Evolutionary conservation across 2,329 filamentous ascomycete species (phyloP).

Genomic region (Aspergillus persii): DNA sequence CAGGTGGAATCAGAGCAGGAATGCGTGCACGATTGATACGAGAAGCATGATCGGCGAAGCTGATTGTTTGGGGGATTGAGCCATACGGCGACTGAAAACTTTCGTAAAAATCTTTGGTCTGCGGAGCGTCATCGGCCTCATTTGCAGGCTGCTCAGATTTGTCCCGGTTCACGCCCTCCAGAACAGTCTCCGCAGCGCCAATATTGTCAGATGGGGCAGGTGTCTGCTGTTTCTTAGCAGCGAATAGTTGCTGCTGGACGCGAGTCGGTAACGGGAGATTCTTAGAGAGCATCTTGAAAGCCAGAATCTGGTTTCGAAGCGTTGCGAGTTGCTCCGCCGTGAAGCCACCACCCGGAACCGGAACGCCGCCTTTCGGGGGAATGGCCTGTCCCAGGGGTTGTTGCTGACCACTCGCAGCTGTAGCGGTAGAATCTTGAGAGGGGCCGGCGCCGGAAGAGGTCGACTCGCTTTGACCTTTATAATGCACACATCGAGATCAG

Average conservation of each 20-base stretch:
- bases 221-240: slow-evolving; percentile 47
- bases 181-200: slow-evolving; percentile 30
- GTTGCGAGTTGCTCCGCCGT: slow-evolving; percentile 74
- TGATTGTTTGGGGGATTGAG: slow-evolving; percentile 59
- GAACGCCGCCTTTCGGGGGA: slow-evolving; percentile 30
- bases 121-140: slow-evolving; percentile 22
- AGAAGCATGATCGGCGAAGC: slow-evolving; percentile 74
- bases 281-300: slow-evolving; percentile 86
- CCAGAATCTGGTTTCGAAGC: slow-evolving; percentile 80
- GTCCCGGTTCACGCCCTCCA: slow-evolving; percentile 40
- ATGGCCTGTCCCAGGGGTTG: slow-evolving; percentile 17
- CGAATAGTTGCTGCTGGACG: slow-evolving; percentile 80
- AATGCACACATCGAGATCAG: not conserved
- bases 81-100: slow-evolving; percentile 73
- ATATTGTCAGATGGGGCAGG: slow-evolving; percentile 39
- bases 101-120: slow-evolving; percentile 57
- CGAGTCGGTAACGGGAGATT: slow-evolving; percentile 76
- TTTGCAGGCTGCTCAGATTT: slow-evolving; percentile 31
- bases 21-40: slow-evolving; percentile 76
- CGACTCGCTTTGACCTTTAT: slow-evolving; percentile 36
- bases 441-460: slow-evolving; percentile 31
- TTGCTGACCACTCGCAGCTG: slow-evolving; percentile 20
- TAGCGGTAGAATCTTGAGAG: slow-evolving; percentile 21
- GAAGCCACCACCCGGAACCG: slow-evolving; percentile 57
- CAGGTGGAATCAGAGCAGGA: slow-evolving; percentile 82